phyloP scores from a whole-genome alignment of 2,329 filamentous ascomycete genomes.

The Claviceps citrina region DNA sequence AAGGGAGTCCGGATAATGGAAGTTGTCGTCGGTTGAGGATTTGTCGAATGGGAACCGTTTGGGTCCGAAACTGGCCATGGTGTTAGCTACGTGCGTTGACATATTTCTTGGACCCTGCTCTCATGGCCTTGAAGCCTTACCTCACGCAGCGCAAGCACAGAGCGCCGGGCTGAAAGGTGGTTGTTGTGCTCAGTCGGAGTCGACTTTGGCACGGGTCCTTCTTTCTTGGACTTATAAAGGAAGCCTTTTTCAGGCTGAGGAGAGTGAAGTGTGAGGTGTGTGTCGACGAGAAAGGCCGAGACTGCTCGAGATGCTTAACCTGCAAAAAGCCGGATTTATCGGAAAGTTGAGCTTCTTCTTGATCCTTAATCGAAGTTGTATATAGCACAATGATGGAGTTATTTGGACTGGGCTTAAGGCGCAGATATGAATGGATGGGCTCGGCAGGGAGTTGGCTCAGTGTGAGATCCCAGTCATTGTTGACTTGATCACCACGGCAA shows the following conservation, averaged over 20 bases:
- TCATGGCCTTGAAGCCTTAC: constrained; percentile 27
- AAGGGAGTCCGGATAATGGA: constrained; percentile 49
- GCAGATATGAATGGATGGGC: constrained; percentile 11
- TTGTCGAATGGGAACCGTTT: constrained; percentile 36
- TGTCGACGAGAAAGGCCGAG: constrained; percentile 9
- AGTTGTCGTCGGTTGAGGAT: constrained; percentile 34
- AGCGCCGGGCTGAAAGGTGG: constrained; percentile 50
- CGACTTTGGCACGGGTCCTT: constrained; percentile 20
- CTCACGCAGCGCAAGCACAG: constrained; percentile 75
- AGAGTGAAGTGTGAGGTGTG: constrained; percentile 1
- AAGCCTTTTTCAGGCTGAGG: constrained; percentile 20
- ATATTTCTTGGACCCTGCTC: not conserved
- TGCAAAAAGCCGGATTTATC: constrained; percentile 7
- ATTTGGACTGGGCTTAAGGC: constrained; percentile 11
- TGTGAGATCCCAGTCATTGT: constrained; percentile 15
- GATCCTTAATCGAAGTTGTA: constrained; percentile 1
- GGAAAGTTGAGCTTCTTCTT: constrained; percentile 1
- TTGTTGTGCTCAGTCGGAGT: constrained; percentile 33
- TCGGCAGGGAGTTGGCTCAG: constrained; percentile 6
- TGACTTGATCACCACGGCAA: constrained; percentile 21
- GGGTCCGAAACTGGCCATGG: constrained; percentile 26
- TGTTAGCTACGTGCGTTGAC: constrained; percentile 4
- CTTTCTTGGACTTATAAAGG: constrained; percentile 8
- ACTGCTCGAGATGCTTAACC: constrained; percentile 8
- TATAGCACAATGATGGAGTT: constrained; percentile 7